phyloP scores from a whole-genome alignment of 2,329 filamentous ascomycete genomes.

The Pseudogymnoascus pannorum region DNA sequence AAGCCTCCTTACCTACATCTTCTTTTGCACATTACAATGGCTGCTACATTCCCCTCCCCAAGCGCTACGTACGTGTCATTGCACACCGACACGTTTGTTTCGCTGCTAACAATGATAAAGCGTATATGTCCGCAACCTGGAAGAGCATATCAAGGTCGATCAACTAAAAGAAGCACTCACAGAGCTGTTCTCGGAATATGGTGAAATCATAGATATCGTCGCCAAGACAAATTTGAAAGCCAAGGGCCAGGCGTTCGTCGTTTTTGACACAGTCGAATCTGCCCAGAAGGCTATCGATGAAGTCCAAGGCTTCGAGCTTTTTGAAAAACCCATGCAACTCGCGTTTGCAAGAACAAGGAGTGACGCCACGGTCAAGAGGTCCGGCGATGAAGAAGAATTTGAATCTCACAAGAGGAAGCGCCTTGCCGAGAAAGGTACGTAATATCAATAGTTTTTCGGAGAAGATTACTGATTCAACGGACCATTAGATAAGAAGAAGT shows the following conservation, averaged over 20 bases:
- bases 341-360: constrained; percentile 76
- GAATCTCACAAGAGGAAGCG: constrained; percentile 80
- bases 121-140: constrained; percentile 73
- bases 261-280: constrained; percentile 77
- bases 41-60: constrained; percentile 27
- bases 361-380: constrained; percentile 74
- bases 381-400: constrained; percentile 71
- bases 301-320: constrained; percentile 85
- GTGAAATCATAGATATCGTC: constrained; percentile 74
- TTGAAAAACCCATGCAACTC: constrained; percentile 82
- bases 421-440: constrained; percentile 79
- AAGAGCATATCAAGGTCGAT: constrained; percentile 83
- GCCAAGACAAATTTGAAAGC: constrained; percentile 85
- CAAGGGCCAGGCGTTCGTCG: constrained; percentile 92
- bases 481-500: constrained; percentile 63
- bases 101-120: constrained; percentile 33
- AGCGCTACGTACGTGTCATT: constrained; percentile 69
- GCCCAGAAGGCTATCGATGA: constrained; percentile 78
- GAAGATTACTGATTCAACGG: constrained; percentile 3
- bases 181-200: constrained; percentile 83
- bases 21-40: neutral
- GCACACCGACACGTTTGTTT: constrained; percentile 54
- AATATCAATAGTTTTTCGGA: neutral
- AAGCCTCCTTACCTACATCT: neutral
- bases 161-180: constrained; percentile 64